phyloP scores from a whole-genome alignment of 1,284 basidiomycete species.

The Somion occarium region DNA sequence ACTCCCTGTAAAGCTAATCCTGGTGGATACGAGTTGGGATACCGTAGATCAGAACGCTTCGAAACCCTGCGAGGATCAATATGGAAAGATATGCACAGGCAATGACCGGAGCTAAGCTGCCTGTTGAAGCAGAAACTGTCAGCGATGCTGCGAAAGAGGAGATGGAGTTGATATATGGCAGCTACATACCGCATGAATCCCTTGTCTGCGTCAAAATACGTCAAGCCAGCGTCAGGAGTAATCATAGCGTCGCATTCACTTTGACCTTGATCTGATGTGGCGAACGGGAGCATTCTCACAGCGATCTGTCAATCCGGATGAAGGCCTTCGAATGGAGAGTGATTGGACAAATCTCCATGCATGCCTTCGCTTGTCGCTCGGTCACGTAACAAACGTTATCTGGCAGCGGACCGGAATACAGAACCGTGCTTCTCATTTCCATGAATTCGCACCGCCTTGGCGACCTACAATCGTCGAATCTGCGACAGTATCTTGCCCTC shows the following conservation, averaged over 20 bases:
- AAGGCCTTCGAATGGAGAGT: too few relatives aligned
- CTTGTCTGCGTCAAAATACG: slow-evolving; percentile 3
- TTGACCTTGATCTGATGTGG: background rate
- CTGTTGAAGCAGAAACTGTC: slow-evolving; percentile 19
- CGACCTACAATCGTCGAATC: slow-evolving; percentile 6
- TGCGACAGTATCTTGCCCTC: slow-evolving; percentile 9
- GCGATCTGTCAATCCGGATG: background rate
- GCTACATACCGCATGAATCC: background rate
- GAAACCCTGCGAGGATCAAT: background rate
- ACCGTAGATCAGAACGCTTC: background rate
- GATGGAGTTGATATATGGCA: background rate
- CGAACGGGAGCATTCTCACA: background rate
- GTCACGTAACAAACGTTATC: slow-evolving; percentile 18
- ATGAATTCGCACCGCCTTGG: slow-evolving; percentile 8
- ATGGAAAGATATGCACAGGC: slow-evolving; percentile 3
- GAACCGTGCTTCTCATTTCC: background rate
- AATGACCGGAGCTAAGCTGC: background rate
- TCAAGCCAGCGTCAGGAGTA: too few relatives aligned
- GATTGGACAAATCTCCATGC: background rate
- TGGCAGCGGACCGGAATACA: slow-evolving; percentile 24
- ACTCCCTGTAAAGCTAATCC: background rate
- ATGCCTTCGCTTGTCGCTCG: background rate
- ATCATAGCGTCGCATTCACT: too few relatives aligned
- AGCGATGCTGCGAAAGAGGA: slow-evolving; percentile 3
- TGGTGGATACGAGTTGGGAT: background rate